Conservation (phyloP, 768 basidiomycete genomes). For the Kondoa subrosea region DNA sequence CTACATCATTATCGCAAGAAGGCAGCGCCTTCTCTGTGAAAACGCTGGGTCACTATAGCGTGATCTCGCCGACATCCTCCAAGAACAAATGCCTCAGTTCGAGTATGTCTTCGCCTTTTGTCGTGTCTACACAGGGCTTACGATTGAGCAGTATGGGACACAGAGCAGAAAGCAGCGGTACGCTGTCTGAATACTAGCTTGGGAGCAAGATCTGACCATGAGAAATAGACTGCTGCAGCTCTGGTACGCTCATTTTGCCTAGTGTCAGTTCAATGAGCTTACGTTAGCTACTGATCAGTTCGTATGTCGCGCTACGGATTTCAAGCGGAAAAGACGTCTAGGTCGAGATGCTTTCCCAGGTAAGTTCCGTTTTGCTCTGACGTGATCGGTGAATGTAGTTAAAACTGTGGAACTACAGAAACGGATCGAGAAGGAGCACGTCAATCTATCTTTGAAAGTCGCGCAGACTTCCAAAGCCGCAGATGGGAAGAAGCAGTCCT, state of each 20-base stretch:
- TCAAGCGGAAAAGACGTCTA: background rate
- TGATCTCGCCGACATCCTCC: background rate
- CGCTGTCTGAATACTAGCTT: too few relatives aligned
- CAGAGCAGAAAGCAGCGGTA: background rate
- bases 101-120: background rate
- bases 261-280: background rate
- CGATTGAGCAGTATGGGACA: background rate
- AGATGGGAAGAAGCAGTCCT: background rate
- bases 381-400: background rate
- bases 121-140: background rate
- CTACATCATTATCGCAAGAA: background rate
- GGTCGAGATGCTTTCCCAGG: background rate
- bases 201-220: too few relatives aligned
- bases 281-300: background rate
- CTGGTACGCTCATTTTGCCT: background rate
- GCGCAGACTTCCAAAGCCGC: background rate
- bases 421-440: background rate
- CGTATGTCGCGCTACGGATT: background rate
- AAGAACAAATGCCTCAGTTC: background rate
- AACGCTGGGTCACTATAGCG: background rate
- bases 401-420: too few relatives aligned
- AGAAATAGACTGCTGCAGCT: background rate
- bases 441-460: background rate
- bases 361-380: background rate
- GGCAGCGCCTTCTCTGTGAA: background rate